Evolutionary conservation across 352 stramenopile genomes (phyloP).

Genomic region (Peronospora farinosa): DNA sequence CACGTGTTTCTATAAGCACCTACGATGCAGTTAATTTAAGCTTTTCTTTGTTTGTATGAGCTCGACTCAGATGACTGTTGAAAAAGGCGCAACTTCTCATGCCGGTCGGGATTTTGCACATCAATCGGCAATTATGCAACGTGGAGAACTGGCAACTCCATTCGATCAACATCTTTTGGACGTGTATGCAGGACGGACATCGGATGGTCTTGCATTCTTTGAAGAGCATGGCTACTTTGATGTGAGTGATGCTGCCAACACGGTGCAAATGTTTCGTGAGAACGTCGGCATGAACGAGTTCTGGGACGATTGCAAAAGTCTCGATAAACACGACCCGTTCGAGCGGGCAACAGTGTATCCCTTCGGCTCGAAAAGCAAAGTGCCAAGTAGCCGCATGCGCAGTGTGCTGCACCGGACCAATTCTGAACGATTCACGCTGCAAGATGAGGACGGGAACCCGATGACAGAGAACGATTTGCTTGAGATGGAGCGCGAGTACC

Average conservation of each 20-base stretch:
- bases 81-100: constrained; percentile 21
- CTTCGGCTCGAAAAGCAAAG: constrained; percentile 27
- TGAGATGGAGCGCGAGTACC: constrained; percentile 40
- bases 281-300: constrained; percentile 64
- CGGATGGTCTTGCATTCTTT: constrained; percentile 62
- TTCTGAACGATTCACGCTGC: constrained; percentile 42
- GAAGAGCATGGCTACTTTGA: constrained; percentile 74
- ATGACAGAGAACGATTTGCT: constrained; percentile 46
- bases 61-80: constrained; percentile 17
- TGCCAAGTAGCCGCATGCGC: constrained; percentile 28
- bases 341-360: constrained; percentile 26
- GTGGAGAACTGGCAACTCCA: constrained; percentile 26
- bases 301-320: constrained; percentile 44
- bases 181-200: constrained; percentile 45
- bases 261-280: constrained; percentile 66
- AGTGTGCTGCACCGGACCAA: constrained; percentile 20
- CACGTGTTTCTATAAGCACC: constrained; percentile 6
- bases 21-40: constrained; percentile 14
- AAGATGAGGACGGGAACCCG: constrained; percentile 55
- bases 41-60: constrained; percentile 21
- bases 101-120: constrained; percentile 8
- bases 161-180: constrained; percentile 58
- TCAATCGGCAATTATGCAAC: constrained; percentile 6
- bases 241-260: constrained; percentile 61
- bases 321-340: constrained; percentile 26